These are phyloP conservation scores for Exophiala bonariae DNA, from an alignment of 2,329 filamentous ascomycete species.

Conservation along the genomic window DNA sequence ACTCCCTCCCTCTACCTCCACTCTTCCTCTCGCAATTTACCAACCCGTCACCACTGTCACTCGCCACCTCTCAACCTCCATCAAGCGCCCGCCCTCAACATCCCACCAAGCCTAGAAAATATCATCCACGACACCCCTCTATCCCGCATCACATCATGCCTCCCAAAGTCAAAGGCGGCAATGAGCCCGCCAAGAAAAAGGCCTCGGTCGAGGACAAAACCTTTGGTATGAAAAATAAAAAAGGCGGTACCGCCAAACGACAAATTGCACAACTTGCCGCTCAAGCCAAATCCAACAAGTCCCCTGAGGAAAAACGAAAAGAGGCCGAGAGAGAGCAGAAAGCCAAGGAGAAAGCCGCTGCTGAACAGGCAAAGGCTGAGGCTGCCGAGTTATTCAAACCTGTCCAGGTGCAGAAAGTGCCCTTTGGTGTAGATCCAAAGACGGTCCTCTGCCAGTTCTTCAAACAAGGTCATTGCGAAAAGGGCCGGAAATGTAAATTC, in stretches of 20 bases:
- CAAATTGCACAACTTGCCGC: slow-evolving; percentile 81
- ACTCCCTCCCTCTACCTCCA: too few relatives aligned
- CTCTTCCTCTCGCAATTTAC: too few relatives aligned
- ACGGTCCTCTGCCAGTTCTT: slow-evolving; percentile 94
- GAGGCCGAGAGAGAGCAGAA: slow-evolving; percentile 63
- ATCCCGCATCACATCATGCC: too few relatives aligned
- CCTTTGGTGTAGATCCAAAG: slow-evolving; percentile 97
- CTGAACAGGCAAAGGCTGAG: slow-evolving; percentile 81
- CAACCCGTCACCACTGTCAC: background rate
- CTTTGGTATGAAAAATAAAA: slow-evolving; percentile 99
- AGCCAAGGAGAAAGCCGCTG: slow-evolving; percentile 87
- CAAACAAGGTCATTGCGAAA: slow-evolving; percentile 97
- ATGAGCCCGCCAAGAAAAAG: slow-evolving; percentile 48
- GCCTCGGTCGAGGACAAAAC: slow-evolving; percentile 81
- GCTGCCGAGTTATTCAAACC: slow-evolving; percentile 82
- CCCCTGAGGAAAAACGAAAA: slow-evolving; percentile 84
- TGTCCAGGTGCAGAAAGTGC: slow-evolving; percentile 94
- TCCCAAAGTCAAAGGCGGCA: slow-evolving; percentile 43
- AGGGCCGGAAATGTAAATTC: slow-evolving; percentile 98
- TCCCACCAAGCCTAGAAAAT: background rate
- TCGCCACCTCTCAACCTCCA: background rate
- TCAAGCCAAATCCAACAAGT: slow-evolving; percentile 71
- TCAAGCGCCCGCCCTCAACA: background rate
- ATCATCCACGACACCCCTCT: too few relatives aligned
- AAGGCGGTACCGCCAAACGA: slow-evolving; percentile 85